Percentiles rank a stretch among this genome's conserved stretches.
Conservation (phyloP, 2,329 filamentous ascomycete genomes). For the Dendryphion nanum region DNA sequence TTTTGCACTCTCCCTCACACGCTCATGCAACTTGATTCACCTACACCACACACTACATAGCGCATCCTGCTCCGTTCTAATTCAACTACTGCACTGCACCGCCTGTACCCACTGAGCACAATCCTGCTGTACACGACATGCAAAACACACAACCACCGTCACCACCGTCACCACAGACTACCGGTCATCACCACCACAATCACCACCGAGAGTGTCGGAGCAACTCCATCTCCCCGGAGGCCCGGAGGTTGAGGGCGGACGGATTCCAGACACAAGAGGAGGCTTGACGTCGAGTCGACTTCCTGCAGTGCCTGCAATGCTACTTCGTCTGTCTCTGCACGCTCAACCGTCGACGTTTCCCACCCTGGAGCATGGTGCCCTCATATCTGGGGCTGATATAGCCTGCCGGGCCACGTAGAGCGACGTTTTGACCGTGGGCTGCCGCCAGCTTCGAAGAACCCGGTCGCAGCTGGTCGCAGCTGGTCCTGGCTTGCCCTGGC, state of each 20-base stretch:
- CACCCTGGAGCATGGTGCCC: too few species aligned
- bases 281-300: too few species aligned
- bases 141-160: neutral
- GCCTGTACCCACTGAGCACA: neutral
- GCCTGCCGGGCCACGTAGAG: constrained; percentile 9
- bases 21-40: neutral
- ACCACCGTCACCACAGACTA: neutral
- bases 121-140: neutral
- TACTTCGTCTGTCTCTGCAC: too few species aligned
- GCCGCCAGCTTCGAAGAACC: constrained; percentile 14
- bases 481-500: constrained; percentile 5
- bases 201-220: too few species aligned
- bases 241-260: too few species aligned
- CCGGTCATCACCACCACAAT: constrained; percentile 1
- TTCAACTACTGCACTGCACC: neutral
- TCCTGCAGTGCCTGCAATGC: too few species aligned
- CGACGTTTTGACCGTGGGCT: constrained; percentile 17
- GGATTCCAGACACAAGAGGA: too few species aligned
- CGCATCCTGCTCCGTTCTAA: neutral
- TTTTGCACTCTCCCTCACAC: neutral
- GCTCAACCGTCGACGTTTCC: too few species aligned
- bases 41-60: neutral
- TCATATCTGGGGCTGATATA: constrained; percentile 15
- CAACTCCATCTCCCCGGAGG: too few species aligned
- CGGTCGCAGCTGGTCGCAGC: too few species aligned